Conservation (phyloP, 768 basidiomycete genomes). For the Hebeloma cylindrosporum region DNA sequence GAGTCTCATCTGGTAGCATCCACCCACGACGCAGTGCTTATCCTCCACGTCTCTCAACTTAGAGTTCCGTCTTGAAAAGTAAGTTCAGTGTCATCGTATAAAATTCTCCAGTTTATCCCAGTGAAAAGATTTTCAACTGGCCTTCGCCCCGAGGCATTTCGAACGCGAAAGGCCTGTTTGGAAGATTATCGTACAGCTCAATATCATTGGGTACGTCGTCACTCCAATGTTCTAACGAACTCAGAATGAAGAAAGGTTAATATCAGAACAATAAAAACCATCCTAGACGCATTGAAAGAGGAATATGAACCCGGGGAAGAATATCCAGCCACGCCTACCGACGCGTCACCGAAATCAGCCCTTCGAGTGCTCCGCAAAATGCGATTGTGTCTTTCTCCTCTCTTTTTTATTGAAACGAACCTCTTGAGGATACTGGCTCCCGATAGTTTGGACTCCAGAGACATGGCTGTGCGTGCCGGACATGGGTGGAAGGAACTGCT, state of each 20-base stretch:
- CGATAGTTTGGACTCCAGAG: conserved; percentile 36
- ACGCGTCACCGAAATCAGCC: conserved; percentile 18
- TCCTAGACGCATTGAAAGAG: conserved; percentile 53
- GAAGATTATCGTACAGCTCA: conserved; percentile 67
- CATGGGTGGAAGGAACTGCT: conserved; percentile 58
- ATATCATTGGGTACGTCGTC: conserved; percentile 55
- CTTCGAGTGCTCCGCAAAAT: conserved; percentile 32
- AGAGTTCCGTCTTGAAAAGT: conserved; percentile 56
- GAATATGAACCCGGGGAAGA: conserved; percentile 36
- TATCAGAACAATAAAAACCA: conserved; percentile 54
- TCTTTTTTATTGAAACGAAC: conserved; percentile 55
- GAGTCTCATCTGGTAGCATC: conserved; percentile 5
- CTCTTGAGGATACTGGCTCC: conserved; percentile 52
- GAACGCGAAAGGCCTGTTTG: conserved; percentile 56
- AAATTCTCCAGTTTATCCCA: background rate
- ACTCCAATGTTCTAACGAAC: background rate
- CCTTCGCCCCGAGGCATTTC: conserved; percentile 63
- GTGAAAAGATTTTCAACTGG: conserved; percentile 61
- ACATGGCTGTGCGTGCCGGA: conserved; percentile 56
- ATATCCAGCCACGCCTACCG: conserved; percentile 16
- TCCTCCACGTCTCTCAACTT: background rate
- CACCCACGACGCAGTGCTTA: background rate
- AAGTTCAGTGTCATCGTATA: conserved; percentile 6
- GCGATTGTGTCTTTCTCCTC: conserved; percentile 41
- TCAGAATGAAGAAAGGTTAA: background rate